phyloP scores from a whole-genome alignment of 2,329 filamentous ascomycete species.

The Arachnomyces sp. region DNA sequence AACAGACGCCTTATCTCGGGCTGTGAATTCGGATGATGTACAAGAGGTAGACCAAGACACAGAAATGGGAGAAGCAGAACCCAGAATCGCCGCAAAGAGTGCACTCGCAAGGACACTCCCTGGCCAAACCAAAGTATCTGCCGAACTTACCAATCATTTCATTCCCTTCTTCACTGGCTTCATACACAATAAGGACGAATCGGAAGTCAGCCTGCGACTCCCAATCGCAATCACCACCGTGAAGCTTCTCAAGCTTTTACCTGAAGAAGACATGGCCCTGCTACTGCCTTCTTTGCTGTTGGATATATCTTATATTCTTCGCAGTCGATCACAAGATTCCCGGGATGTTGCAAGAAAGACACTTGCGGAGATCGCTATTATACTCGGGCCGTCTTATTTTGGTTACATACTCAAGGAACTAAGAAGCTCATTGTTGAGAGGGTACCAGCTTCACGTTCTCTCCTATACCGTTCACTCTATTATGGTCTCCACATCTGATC shows the following conservation, averaged over 20 bases:
- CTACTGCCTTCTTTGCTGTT: constrained; percentile 77
- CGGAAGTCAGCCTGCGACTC: constrained; percentile 85
- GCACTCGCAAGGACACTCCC: constrained; percentile 60
- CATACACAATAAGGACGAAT: constrained; percentile 89
- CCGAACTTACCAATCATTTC: constrained; percentile 67
- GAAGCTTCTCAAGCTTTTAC: constrained; percentile 76
- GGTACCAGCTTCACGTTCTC: constrained; percentile 89
- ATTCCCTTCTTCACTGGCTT: constrained; percentile 74
- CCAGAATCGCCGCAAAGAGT: constrained; percentile 25
- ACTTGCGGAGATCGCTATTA: constrained; percentile 69
- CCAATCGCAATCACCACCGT: constrained; percentile 83
- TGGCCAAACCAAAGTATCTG: constrained; percentile 56
- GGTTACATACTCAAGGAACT: constrained; percentile 92
- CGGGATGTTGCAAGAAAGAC: constrained; percentile 88
- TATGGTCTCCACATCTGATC: constrained; percentile 64
- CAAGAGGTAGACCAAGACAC: constrained; percentile 3
- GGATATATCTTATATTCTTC: constrained; percentile 86
- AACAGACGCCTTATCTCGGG: constrained; percentile 64
- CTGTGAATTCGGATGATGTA: constrained; percentile 33
- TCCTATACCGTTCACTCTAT: constrained; percentile 94
- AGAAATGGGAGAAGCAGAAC: constrained; percentile 23
- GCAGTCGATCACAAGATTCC: constrained; percentile 80
- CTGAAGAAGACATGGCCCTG: constrained; percentile 62
- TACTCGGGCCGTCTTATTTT: constrained; percentile 76
- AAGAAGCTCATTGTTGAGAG: constrained; percentile 69